Conservation (phyloP, 345 rosid species). For the Conringia planisiliqua region DNA sequence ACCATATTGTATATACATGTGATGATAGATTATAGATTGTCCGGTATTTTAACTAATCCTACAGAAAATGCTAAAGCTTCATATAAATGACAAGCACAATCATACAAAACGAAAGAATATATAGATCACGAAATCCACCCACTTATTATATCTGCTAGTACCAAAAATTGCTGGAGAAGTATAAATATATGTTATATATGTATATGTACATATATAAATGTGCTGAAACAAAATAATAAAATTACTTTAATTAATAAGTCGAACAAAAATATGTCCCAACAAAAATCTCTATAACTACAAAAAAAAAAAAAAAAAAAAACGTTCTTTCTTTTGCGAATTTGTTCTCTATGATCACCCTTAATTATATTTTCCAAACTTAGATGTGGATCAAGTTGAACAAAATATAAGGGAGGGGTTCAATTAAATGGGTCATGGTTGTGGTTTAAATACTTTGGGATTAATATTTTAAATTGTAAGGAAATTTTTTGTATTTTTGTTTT, state of each 20-base stretch:
- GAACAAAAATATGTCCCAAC: not conserved
- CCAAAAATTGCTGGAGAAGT: not conserved
- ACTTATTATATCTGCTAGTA: constrained; percentile 23
- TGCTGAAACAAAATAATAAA: not conserved
- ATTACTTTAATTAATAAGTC: not conserved
- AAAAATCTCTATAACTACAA: not conserved
- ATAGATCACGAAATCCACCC: constrained; percentile 33
- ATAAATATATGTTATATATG: not conserved
- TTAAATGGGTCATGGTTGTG: not conserved
- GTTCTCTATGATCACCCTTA: not conserved
- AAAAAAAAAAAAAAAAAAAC: no score
- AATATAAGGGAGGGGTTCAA: not conserved
- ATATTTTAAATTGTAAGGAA: not conserved
- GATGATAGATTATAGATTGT: constrained; percentile 15
- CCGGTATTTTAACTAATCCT: constrained; percentile 25
- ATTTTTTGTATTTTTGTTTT: not conserved
- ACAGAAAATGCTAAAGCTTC: constrained; percentile 32
- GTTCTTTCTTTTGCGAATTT: not conserved
- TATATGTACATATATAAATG: not conserved
- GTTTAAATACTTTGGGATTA: not conserved
- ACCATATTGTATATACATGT: constrained; percentile 20
- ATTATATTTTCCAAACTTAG: not conserved
- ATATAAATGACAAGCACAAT: constrained; percentile 34
- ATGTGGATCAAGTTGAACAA: not conserved
- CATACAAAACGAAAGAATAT: constrained; percentile 34